These are phyloP conservation scores for Podaxis sp. DNA, from an alignment of 768 basidiomycete species.

Conservation along the genomic window DNA sequence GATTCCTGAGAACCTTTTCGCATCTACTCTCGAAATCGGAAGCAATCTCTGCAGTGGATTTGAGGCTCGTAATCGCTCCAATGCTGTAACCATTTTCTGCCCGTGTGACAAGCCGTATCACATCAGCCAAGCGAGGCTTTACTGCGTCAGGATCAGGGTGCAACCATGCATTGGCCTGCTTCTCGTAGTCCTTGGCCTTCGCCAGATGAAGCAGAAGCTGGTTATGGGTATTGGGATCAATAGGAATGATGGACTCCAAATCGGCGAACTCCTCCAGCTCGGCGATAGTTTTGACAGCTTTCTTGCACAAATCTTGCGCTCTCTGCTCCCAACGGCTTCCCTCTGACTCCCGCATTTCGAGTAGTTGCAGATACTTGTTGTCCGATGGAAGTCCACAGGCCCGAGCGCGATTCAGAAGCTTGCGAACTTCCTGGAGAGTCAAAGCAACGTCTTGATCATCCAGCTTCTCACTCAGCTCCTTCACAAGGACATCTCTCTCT, in stretches of 20 bases:
- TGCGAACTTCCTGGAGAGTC: slow-evolving; percentile 76
- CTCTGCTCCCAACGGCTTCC: slow-evolving; percentile 80
- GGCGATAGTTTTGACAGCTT: slow-evolving; percentile 71
- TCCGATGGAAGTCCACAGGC: slow-evolving; percentile 64
- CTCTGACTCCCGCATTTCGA: slow-evolving; percentile 62
- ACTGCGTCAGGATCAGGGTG: slow-evolving; percentile 51
- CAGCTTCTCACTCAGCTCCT: slow-evolving; percentile 71
- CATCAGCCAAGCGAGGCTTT: slow-evolving; percentile 68
- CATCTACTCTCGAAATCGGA: slow-evolving; percentile 74
- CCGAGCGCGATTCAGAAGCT: slow-evolving; percentile 68
- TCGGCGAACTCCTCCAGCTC: slow-evolving; percentile 75
- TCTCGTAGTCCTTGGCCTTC: slow-evolving; percentile 79
- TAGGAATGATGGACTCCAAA: slow-evolving; percentile 64
- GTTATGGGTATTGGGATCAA: slow-evolving; percentile 65
- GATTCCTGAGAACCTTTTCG: slow-evolving; percentile 68
- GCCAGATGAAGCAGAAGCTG: slow-evolving; percentile 61
- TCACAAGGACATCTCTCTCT: slow-evolving; percentile 72
- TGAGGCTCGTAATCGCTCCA: slow-evolving; percentile 60
- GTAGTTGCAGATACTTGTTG: slow-evolving; percentile 61
- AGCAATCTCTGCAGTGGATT: slow-evolving; percentile 74
- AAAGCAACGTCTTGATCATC: slow-evolving; percentile 59
- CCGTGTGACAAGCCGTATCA: slow-evolving; percentile 62
- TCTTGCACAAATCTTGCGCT: slow-evolving; percentile 63
- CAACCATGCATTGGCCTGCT: slow-evolving; percentile 73
- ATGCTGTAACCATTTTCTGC: slow-evolving; percentile 81